phyloP scores from a whole-genome alignment of 805 yeast genomes.

The Candida dendrica region DNA sequence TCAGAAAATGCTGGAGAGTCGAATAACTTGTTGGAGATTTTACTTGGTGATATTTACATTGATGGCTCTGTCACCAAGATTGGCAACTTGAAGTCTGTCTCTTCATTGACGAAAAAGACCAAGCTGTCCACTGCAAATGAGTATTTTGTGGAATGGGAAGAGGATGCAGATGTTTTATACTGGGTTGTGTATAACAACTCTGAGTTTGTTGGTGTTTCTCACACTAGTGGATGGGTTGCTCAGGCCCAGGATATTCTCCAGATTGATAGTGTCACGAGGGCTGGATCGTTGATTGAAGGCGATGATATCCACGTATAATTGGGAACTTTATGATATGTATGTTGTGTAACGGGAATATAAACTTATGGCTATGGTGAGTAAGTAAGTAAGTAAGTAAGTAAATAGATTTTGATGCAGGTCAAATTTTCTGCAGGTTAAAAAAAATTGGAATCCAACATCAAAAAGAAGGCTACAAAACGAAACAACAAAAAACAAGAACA shows the following conservation, averaged over 20 bases:
- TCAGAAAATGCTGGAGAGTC: constrained; percentile 10
- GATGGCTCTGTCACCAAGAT: constrained; percentile 7
- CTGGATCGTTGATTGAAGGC: constrained; percentile 14
- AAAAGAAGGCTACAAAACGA: too few relatives aligned
- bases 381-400: too few relatives aligned
- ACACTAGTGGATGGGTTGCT: constrained; percentile 5
- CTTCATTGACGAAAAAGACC: constrained; percentile 1
- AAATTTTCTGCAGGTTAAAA: too few relatives aligned
- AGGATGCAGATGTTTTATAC: constrained; percentile 13
- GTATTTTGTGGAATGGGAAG: constrained; percentile 18
- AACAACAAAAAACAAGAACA: too few relatives aligned
- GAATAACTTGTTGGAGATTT: constrained; percentile 8
- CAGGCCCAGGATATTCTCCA: constrained; percentile 11
- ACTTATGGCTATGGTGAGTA: too few relatives aligned
- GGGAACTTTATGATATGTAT: too few relatives aligned
- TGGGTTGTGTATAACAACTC: constrained; percentile 26
- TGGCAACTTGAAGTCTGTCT: background rate
- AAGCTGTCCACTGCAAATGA: constrained; percentile 1
- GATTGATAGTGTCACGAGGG: constrained; percentile 15
- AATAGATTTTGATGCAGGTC: too few relatives aligned
- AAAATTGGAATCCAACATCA: too few relatives aligned
- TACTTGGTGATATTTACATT: constrained; percentile 17
- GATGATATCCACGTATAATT: background rate
- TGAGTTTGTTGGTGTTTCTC: constrained; percentile 19
- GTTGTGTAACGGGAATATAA: too few relatives aligned